Base-by-base conservation (phyloP, 768 basidiomycete species). In the Rubroboletus satanas region DNA sequence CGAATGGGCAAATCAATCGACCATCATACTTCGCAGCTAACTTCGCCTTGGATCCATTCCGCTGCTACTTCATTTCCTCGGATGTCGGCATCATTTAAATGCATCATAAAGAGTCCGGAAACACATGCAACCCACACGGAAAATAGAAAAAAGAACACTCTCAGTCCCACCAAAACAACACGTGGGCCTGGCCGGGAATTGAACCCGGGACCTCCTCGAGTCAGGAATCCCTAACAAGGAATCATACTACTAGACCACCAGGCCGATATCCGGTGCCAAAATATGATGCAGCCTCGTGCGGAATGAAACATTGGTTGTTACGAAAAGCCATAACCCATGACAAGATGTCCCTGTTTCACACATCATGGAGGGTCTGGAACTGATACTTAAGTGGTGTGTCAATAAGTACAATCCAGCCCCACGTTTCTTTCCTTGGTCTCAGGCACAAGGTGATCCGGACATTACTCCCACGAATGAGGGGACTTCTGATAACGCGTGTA, bases 171-270 rank as follows among this genome's bases (percentile, higher is more conserved):
- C 59, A 67, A 55, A 52, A 58, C 26, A 49, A 47, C 35, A 15
- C 5, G 28, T 2, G 63, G 84, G 83, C 85, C 83, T 84, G 78
- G 80, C 84, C 81, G 84, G 84, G 85, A 86, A 86, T 87, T 86
- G 85, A 88, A 87, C 86, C 85, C 84, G 80, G 84, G 84, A 87
- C 87, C 86, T 87, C 85, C 85, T 85, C 84, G 71, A 64, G 28
- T 57, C 39, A 7, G 38, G 46, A 26, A 26, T 26, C 79, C 79
- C 79, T 77, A 81, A 81, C 77, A 78, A 80, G 78, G 80, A 80
- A 80, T 82, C 80, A 80, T 81, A 78, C 80, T 77, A 80, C 79
- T 81, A 81, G 79, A 80, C 78, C 77, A 80, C 74, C 77, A 79
- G 77, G 79, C 79, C 78, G 55, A 53, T 37, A 29, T 17, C 10